These are phyloP conservation scores for Ashbya aceris DNA, from an alignment of 1,139 yeast genomes.

Conservation along the genomic window DNA sequence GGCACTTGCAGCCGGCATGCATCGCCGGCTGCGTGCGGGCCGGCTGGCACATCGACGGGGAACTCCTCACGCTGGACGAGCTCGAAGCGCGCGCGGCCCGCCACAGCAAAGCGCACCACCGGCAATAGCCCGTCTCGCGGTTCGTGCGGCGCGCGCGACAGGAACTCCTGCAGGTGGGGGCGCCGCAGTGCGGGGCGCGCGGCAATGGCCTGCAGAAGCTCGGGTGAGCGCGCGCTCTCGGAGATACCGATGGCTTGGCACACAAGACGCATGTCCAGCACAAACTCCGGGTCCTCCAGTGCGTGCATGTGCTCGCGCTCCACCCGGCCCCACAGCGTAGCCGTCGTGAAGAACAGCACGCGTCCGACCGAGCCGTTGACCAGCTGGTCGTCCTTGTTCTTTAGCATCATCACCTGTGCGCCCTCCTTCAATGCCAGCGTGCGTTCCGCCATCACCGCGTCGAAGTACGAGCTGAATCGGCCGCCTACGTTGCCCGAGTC, in stretches of 20 bases:
- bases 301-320: slow-evolving; percentile 14
- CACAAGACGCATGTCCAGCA: slow-evolving; percentile 29
- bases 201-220: slow-evolving; percentile 20
- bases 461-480: slow-evolving; percentile 32
- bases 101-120: slow-evolving; percentile 43
- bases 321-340: slow-evolving; percentile 17
- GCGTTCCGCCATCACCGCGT: slow-evolving; percentile 55
- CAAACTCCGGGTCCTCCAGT: slow-evolving; percentile 18
- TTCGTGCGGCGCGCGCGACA: slow-evolving; percentile 14
- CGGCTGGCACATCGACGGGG: slow-evolving; percentile 25
- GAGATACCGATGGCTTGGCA: slow-evolving; percentile 27
- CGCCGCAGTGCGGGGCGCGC: slow-evolving; percentile 14
- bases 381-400: slow-evolving; percentile 73
- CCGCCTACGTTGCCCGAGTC: slow-evolving; percentile 35
- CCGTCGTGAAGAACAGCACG: slow-evolving; percentile 37
- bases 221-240: slow-evolving; percentile 14
- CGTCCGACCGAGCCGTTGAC: slow-evolving; percentile 91
- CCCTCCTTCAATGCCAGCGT: slow-evolving; percentile 59
- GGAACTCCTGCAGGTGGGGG: slow-evolving; percentile 4
- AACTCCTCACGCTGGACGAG: slow-evolving; percentile 26
- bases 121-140: slow-evolving; percentile 35
- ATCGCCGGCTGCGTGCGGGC: slow-evolving; percentile 21
- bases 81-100: slow-evolving; percentile 20
- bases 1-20: slow-evolving; percentile 55
- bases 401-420: slow-evolving; percentile 94